Evolutionary conservation across 2,329 filamentous ascomycete species (phyloP), one percentile per base, ranked within the genome.

Genomic region (Ceratocystis harringtonii): DNA sequence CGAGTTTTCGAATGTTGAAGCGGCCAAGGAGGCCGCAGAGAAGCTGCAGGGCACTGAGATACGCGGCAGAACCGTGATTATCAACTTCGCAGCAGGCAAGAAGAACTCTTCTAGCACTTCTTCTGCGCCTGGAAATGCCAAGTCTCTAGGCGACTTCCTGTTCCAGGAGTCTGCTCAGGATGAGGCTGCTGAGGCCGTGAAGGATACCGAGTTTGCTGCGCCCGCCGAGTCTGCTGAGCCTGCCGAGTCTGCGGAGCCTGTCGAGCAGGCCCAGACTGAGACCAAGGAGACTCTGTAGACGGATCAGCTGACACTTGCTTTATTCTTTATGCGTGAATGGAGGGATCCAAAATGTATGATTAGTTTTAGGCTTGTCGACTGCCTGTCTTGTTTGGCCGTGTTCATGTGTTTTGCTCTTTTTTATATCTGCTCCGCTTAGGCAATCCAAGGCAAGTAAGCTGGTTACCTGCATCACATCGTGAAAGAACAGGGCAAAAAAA

Each of bases 1-100:
- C 61, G 89, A 95, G 72, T 95, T 95, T 74, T 72, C 81, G 55
- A 83, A 88, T 70, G 73, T 85, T 48, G 80, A 84, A 68, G 84
- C 83, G 68, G 89, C 90, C n/a, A 71, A 76, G 65, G 77, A 76
- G 68, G 90, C 83, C 0, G 77, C 77, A 70, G 80, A 84, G 65
- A 69, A 78, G 15, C 77, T 95, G 48, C 1, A 74, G 63, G 75
- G 76, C 25, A 82, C 83, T 74, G 74, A 77, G 61, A 76, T 92
- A n/a, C 86, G 86, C 70, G 86, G 85, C 52, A 81, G 90, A 65
- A 72, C 74, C 64, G 76, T 95, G 69, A 81, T 80, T 66, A 70
- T 92, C 28, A 87, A 90, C 74, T 95, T 76, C 75, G 81, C 81
- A 32, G 44, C 71, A 43, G 43, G 57, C 22, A 52, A 66, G 19